Conservation (phyloP, 805 yeast genomes). For the Spathaspora gorwiae region DNA sequence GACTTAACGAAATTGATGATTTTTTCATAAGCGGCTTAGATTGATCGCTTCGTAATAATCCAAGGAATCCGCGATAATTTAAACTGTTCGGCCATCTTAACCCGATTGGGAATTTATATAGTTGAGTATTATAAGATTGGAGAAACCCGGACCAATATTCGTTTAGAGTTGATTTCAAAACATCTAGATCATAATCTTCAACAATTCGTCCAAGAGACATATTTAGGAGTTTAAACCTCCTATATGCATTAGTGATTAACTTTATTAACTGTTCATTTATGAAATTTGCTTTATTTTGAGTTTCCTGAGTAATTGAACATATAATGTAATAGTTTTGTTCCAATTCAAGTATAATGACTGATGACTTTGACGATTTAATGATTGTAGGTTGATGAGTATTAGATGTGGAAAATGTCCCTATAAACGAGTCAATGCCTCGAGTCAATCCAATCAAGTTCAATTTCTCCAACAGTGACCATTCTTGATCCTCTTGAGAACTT, state of each 20-base stretch:
- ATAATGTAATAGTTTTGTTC: slow-evolving; percentile 24
- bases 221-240: slow-evolving; percentile 24
- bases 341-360: slow-evolving; percentile 20
- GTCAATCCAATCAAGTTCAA: slow-evolving; percentile 31
- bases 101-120: slow-evolving; percentile 15
- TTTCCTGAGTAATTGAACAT: slow-evolving; percentile 18
- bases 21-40: slow-evolving; percentile 14
- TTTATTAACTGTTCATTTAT: slow-evolving; percentile 23
- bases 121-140: slow-evolving; percentile 18
- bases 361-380: slow-evolving; percentile 21
- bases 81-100: slow-evolving; percentile 34
- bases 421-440: slow-evolving; percentile 32
- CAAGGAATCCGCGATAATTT: slow-evolving; percentile 34
- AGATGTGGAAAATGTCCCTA: slow-evolving; percentile 17
- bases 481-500: slow-evolving; percentile 6
- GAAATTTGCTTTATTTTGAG: slow-evolving; percentile 13
- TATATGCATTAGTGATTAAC: slow-evolving; percentile 18
- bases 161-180: slow-evolving; percentile 13
- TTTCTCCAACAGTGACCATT: slow-evolving; percentile 15
- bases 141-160: slow-evolving; percentile 30
- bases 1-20: slow-evolving; percentile 21
- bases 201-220: slow-evolving; percentile 17
- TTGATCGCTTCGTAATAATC: slow-evolving; percentile 18
- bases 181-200: slow-evolving; percentile 12
- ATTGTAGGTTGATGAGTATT: slow-evolving; percentile 11